Evolutionary conservation across 2,329 filamentous ascomycete genomes (phyloP).

Genomic region (Cladosporium phlei): DNA sequence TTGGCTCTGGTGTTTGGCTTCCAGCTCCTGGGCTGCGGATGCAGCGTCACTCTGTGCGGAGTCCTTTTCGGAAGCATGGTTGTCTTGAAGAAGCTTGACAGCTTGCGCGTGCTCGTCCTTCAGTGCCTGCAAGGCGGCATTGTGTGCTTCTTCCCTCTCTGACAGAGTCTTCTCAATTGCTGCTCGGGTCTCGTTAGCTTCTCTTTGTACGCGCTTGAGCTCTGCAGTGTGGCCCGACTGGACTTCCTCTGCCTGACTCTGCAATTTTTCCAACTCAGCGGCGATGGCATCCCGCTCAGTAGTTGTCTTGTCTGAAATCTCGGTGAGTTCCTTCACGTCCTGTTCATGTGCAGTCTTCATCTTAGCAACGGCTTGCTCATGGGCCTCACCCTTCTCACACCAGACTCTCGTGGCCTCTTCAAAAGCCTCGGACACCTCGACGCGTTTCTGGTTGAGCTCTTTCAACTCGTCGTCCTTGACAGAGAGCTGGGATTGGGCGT

Average conservation of each 20-base stretch:
- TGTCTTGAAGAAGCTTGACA: not conserved
- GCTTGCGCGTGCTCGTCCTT: conserved; percentile 9
- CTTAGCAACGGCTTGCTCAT: not conserved
- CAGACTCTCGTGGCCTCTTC: conserved; percentile 4
- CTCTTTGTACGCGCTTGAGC: conserved; percentile 12
- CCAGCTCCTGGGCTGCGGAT: conserved; percentile 5
- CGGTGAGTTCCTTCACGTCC: conserved; percentile 1
- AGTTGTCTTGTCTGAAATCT: not conserved
- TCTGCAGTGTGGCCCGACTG: conserved; percentile 5
- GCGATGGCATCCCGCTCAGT: not conserved
- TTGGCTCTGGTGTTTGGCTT: not conserved
- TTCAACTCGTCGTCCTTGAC: not conserved
- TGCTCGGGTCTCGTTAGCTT: conserved; percentile 7
- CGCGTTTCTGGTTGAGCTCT: conserved; percentile 2
- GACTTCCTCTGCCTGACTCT: not conserved
- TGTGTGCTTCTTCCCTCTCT: not conserved
- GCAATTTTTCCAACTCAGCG: not conserved
- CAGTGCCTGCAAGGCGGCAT: conserved; percentile 9
- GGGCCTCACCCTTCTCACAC: conserved; percentile 1
- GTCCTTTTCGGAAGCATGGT: conserved; percentile 13
- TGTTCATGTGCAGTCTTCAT: conserved; percentile 6
- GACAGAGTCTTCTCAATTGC: not conserved
- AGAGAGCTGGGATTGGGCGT: not conserved
- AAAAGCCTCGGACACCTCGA: conserved; percentile 9
- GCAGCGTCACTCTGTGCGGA: conserved; percentile 1